phyloP scores from a whole-genome alignment of 2,329 filamentous ascomycete genomes.

The Neofusicoccum parvum region DNA sequence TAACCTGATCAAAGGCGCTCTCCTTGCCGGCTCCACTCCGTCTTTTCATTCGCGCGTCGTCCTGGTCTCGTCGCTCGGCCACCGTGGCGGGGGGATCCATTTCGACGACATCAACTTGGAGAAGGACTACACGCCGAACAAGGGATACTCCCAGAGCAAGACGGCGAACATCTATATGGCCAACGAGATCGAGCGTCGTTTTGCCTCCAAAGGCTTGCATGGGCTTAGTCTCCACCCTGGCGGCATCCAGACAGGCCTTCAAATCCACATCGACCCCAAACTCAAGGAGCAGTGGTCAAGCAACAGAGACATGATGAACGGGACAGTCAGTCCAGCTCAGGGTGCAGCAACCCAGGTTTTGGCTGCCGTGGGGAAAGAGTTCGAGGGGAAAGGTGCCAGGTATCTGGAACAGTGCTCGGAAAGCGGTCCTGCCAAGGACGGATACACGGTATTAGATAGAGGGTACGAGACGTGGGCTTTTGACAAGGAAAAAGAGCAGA shows the following conservation, averaged over 20 bases:
- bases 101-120: slow-evolving; percentile 47
- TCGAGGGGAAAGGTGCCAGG: slow-evolving; percentile 25
- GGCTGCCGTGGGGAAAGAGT: slow-evolving; percentile 28
- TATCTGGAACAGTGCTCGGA: slow-evolving; percentile 49
- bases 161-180: slow-evolving; percentile 34
- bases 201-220: slow-evolving; percentile 25
- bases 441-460: slow-evolving; percentile 17
- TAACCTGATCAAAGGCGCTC: slow-evolving; percentile 44
- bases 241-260: slow-evolving; percentile 41
- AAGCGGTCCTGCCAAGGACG: slow-evolving; percentile 25
- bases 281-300: slow-evolving; percentile 54
- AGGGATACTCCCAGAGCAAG: slow-evolving; percentile 27
- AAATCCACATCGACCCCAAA: slow-evolving; percentile 47
- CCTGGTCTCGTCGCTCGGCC: slow-evolving; percentile 30
- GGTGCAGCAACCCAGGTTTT: slow-evolving; percentile 51
- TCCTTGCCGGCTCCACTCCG: slow-evolving; percentile 32
- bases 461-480: slow-evolving; percentile 19
- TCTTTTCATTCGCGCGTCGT: slow-evolving; percentile 34
- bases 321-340: neutral
- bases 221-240: slow-evolving; percentile 37
- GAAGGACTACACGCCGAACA: slow-evolving; percentile 39
- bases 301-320: slow-evolving; percentile 38
- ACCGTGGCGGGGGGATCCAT: slow-evolving; percentile 32
- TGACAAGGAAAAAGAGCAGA: slow-evolving; percentile 18
- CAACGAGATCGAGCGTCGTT: slow-evolving; percentile 18